Conservation (phyloP, 2,329 filamentous ascomycete genomes). For the Pseudogymnoascus sp. region DNA sequence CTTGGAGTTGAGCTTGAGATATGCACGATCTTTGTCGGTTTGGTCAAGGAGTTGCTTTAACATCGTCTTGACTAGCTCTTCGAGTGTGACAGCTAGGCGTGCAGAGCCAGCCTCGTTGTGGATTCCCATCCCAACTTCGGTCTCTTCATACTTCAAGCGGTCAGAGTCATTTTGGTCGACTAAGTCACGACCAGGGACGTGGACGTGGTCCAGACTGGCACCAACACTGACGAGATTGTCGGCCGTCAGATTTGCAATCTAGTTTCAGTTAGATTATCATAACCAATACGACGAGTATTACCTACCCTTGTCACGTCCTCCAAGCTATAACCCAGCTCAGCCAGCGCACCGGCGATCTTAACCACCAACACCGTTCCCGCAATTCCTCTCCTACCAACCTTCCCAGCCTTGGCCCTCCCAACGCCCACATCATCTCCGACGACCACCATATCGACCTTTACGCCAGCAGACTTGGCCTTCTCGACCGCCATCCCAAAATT, state of each 20-base stretch:
- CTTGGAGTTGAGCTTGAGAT: constrained; percentile 49
- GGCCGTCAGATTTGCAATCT: constrained; percentile 55
- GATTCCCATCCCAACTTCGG: constrained; percentile 65
- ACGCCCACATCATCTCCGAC: constrained; percentile 91
- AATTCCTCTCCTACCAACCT: constrained; percentile 84
- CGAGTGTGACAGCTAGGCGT: constrained; percentile 39
- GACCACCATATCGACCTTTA: constrained; percentile 79
- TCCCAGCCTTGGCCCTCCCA: constrained; percentile 71
- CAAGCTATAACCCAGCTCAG: constrained; percentile 59
- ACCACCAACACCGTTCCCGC: constrained; percentile 86
- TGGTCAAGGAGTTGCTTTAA: constrained; percentile 54
- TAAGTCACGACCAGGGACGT: constrained; percentile 69
- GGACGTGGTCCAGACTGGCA: constrained; percentile 81
- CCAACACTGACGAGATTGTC: constrained; percentile 78
- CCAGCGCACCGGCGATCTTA: constrained; percentile 80
- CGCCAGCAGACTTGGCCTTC: constrained; percentile 73
- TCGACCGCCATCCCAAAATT: constrained; percentile 93
- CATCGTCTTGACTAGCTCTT: constrained; percentile 50
- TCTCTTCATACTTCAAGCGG: constrained; percentile 44
- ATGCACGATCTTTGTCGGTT: constrained; percentile 55
- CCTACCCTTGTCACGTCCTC: constrained; percentile 60
- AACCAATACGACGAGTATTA: not conserved
- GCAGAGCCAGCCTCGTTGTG: constrained; percentile 56
- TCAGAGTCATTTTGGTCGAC: constrained; percentile 47
- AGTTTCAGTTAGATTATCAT: not conserved